Conservation (phyloP, 2,329 filamentous ascomycete species). For the Arthrobotrys pseudoclavata region DNA sequence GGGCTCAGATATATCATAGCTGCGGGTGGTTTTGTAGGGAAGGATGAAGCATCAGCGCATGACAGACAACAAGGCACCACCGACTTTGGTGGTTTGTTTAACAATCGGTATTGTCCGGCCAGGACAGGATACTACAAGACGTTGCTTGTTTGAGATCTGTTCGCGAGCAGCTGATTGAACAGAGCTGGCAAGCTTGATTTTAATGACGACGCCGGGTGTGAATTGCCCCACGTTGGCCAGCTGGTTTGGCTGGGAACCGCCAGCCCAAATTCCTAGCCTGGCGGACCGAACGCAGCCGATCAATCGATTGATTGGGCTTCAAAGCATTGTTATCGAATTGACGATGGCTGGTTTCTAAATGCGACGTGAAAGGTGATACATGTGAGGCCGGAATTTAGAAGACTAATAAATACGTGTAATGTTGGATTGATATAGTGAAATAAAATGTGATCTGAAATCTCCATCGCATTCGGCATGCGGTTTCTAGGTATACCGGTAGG, state of each 20-base stretch:
- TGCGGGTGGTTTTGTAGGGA: not conserved
- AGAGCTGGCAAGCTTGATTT: slow-evolving; percentile 28
- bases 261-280: slow-evolving; percentile 3
- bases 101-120: slow-evolving; percentile 22
- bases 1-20: not conserved
- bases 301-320: not conserved
- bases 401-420: not conserved
- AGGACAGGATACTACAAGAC: slow-evolving; percentile 16
- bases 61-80: slow-evolving; percentile 28
- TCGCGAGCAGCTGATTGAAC: not conserved
- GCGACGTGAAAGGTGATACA: not conserved
- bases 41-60: slow-evolving; percentile 44
- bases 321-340: slow-evolving; percentile 2
- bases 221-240: slow-evolving; percentile 43
- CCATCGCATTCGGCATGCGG: slow-evolving; percentile 5
- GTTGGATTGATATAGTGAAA: too few relatives aligned
- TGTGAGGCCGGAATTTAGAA: not conserved
- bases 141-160: not conserved
- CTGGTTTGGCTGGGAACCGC: slow-evolving; percentile 12
- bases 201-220: slow-evolving; percentile 8
- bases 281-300: slow-evolving; percentile 15
- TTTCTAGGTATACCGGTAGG: not conserved
- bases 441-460: not conserved
- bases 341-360: not conserved
- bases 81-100: not conserved